A percentile compares a stretch with the other conserved stretches of the same genome.
phyloP scores from a whole-genome alignment of 768 basidiomycete species.

The Russula sp. region DNA sequence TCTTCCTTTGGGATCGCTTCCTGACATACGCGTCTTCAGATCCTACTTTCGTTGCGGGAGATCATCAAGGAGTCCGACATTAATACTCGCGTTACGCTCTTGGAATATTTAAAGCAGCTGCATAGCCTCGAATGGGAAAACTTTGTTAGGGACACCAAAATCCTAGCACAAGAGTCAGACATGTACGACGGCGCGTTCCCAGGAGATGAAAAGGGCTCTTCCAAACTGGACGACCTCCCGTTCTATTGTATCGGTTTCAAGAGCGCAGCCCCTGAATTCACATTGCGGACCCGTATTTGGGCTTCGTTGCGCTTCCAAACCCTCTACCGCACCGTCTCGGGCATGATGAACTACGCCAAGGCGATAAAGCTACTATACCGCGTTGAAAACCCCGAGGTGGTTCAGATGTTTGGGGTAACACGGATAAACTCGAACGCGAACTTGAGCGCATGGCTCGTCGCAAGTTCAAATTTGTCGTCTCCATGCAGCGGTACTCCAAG shows the following conservation, averaged over 20 bases:
- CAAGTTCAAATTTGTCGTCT: conserved; percentile 99
- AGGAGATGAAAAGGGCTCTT: conserved; percentile 77
- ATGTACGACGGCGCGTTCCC: conserved; percentile 76
- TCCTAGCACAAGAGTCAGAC: conserved; percentile 92
- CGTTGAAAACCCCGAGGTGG: conserved; percentile 98
- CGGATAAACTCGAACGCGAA: conserved; percentile 93
- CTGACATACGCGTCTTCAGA: conserved; percentile 44
- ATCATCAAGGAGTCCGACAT: conserved; percentile 99
- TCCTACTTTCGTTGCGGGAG: conserved; percentile 91
- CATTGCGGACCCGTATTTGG: conserved; percentile 98
- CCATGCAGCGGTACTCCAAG: conserved; percentile 99
- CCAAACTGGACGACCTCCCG: conserved; percentile 88
- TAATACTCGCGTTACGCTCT: conserved; percentile 91
- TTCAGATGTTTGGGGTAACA: conserved; percentile 98
- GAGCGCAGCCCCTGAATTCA: conserved; percentile 97
- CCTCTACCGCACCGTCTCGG: conserved; percentile 96
- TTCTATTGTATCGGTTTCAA: conserved; percentile 99
- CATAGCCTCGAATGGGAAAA: conserved; percentile 99
- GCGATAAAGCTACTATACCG: conserved; percentile 99
- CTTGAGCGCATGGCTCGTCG: conserved; percentile 96
- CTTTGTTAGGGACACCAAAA: conserved; percentile 99
- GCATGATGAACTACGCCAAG: conserved; percentile 99
- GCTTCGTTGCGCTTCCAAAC: conserved; percentile 98
- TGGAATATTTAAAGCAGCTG: conserved; percentile 97
- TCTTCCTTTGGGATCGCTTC: neutral